These are phyloP conservation scores for Diaporthe sp. DNA, from an alignment of 2,329 filamentous ascomycete genomes.

Conservation along the genomic window DNA sequence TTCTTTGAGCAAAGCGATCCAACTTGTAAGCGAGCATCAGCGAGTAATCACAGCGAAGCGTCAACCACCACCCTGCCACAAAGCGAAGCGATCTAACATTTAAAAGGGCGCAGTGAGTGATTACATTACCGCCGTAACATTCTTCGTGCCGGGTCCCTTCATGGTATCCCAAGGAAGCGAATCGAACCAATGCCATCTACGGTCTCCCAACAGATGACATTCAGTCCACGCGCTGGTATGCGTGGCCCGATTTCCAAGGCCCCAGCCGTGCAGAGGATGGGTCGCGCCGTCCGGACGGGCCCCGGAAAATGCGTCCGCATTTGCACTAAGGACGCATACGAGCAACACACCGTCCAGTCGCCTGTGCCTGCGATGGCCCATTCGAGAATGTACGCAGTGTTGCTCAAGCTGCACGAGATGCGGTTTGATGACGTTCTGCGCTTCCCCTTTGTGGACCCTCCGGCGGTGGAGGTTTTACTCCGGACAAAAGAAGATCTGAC, in stretches of 20 bases:
- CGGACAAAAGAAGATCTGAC: neutral
- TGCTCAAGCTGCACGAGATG: constrained; percentile 3
- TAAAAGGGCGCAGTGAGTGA: too few species aligned
- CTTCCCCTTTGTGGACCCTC: neutral
- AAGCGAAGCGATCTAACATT: too few species aligned
- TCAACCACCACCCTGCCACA: too few species aligned
- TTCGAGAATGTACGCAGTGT: neutral
- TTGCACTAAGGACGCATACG: neutral
- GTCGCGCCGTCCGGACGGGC: neutral
- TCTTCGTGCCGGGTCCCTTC: too few species aligned
- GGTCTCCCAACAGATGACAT: neutral
- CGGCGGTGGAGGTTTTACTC: neutral
- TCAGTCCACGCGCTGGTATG: neutral
- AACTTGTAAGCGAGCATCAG: too few species aligned
- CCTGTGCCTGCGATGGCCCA: neutral
- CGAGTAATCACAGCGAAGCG: too few species aligned
- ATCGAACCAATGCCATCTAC: too few species aligned
- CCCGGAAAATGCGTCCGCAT: neutral
- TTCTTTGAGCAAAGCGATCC: too few species aligned
- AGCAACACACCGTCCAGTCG: neutral
- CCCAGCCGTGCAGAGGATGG: neutral
- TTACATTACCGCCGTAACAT: too few species aligned
- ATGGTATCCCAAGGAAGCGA: too few species aligned
- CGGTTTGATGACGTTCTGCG: neutral
- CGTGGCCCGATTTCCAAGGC: neutral